These are phyloP conservation scores for Fistulinella prunicolor DNA, from an alignment of 768 basidiomycete genomes.

Conservation along the genomic window DNA sequence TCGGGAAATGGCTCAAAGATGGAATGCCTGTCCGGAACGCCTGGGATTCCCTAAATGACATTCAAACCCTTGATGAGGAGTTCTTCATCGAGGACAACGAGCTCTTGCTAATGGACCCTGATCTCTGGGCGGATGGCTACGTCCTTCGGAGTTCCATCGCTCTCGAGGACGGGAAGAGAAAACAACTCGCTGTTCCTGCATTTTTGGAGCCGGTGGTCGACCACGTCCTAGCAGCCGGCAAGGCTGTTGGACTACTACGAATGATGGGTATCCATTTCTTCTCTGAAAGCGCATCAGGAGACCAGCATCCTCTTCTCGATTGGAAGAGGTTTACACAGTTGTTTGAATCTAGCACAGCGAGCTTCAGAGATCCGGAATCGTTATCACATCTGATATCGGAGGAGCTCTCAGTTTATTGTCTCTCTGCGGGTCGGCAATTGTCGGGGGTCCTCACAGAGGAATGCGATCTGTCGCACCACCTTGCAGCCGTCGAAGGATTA, in stretches of 20 bases:
- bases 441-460: conserved; percentile 61
- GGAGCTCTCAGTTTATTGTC: conserved; percentile 55
- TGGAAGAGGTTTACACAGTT: conserved; percentile 46
- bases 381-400: conserved; percentile 65
- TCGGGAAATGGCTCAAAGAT: conserved; percentile 66
- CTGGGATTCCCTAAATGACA: conserved; percentile 24
- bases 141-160: conserved; percentile 44
- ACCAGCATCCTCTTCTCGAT: conserved; percentile 26
- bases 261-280: conserved; percentile 40
- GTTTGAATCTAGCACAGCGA: conserved; percentile 29
- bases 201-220: conserved; percentile 63
- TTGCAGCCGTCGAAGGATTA: conserved; percentile 62
- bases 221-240: conserved; percentile 64
- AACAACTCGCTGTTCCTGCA: conserved; percentile 43
- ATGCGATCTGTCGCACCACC: conserved; percentile 61
- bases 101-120: conserved; percentile 60
- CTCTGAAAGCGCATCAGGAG: conserved; percentile 17
- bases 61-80: conserved; percentile 54
- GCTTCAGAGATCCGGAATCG: conserved; percentile 56
- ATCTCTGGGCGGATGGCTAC: conserved; percentile 80
- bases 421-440: conserved; percentile 48
- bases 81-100: conserved; percentile 80
- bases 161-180: conserved; percentile 24
- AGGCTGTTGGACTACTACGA: conserved; percentile 72
- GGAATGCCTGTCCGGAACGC: conserved; percentile 58